Percentiles rank a stretch among this genome's conserved stretches.
phyloP scores from a whole-genome alignment of 352 stramenopile species.

The Globisporangium iwayamae region DNA sequence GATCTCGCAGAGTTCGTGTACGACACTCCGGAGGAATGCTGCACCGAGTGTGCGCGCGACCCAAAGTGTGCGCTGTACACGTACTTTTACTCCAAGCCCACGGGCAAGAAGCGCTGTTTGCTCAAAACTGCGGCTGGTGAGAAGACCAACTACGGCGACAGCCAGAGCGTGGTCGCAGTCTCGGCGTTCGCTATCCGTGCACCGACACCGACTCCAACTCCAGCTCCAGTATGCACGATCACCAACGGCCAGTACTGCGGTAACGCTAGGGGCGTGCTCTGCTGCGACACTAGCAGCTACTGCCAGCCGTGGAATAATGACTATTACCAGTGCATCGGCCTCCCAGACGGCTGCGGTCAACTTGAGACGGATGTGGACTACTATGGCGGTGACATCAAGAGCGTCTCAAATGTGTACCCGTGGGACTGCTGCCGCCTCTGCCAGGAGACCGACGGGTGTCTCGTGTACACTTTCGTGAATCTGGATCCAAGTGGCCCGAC shows the following conservation, averaged over 20 bases:
- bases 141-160: not conserved
- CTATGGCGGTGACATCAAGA: constrained; percentile 22
- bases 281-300: constrained; percentile 16
- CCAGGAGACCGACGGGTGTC: constrained; percentile 9
- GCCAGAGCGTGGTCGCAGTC: not conserved
- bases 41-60: constrained; percentile 4
- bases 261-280: constrained; percentile 16
- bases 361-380: constrained; percentile 28
- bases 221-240: constrained; percentile 1
- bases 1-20: constrained; percentile 2
- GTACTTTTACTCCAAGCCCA: constrained; percentile 10
- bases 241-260: constrained; percentile 18
- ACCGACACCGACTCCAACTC: not conserved
- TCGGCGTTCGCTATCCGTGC: not conserved
- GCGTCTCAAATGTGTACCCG: constrained; percentile 7
- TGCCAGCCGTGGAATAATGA: constrained; percentile 28
- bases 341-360: constrained; percentile 11
- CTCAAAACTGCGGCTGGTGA: not conserved
- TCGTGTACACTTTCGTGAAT: constrained; percentile 27
- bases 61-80: constrained; percentile 9
- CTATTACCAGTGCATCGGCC: constrained; percentile 30
- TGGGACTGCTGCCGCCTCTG: constrained; percentile 10
- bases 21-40: constrained; percentile 10
- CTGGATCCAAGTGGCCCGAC: constrained; percentile 5
- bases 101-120: constrained; percentile 1